phyloP scores from a whole-genome alignment of 1,139 yeast genomes.

The Suhomyces taliae region DNA sequence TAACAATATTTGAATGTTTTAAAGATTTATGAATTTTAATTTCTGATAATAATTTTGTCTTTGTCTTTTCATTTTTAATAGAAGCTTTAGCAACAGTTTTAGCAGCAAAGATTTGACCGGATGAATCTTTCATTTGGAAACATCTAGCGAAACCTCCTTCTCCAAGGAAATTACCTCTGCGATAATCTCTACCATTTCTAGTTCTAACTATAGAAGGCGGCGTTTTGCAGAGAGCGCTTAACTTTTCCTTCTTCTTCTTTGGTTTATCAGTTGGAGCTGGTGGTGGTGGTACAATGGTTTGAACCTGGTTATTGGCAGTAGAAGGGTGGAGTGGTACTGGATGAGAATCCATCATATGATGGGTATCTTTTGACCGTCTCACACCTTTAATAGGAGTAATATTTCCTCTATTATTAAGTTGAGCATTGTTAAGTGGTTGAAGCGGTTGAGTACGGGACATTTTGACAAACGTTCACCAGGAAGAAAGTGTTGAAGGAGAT shows the following conservation, averaged over 20 bases:
- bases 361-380: slow-evolving; percentile 33
- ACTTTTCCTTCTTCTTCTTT: slow-evolving; percentile 78
- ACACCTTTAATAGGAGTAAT: slow-evolving; percentile 44
- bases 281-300: slow-evolving; percentile 11
- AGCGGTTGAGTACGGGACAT: slow-evolving; percentile 45
- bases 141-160: slow-evolving; percentile 99
- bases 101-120: slow-evolving; percentile 89
- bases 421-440: slow-evolving; percentile 50
- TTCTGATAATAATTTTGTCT: slow-evolving; percentile 85
- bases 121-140: slow-evolving; percentile 90
- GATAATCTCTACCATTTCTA: slow-evolving; percentile 82
- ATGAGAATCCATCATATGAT: slow-evolving; percentile 17
- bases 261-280: slow-evolving; percentile 19
- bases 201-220: slow-evolving; percentile 93
- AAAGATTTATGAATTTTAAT: slow-evolving; percentile 92
- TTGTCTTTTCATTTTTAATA: slow-evolving; percentile 85
- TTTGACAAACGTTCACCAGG: not conserved
- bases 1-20: slow-evolving; percentile 86
- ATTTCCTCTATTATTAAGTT: slow-evolving; percentile 40
- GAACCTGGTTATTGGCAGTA: slow-evolving; percentile 3
- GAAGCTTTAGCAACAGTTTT: slow-evolving; percentile 97
- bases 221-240: slow-evolving; percentile 86
- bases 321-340: slow-evolving; percentile 12
- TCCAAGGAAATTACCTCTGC: slow-evolving; percentile 88
- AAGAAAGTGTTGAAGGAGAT: not conserved